Conservation (phyloP, 495 filamentous ascomycete genomes). For the Aspergillus bertholletiae region DNA sequence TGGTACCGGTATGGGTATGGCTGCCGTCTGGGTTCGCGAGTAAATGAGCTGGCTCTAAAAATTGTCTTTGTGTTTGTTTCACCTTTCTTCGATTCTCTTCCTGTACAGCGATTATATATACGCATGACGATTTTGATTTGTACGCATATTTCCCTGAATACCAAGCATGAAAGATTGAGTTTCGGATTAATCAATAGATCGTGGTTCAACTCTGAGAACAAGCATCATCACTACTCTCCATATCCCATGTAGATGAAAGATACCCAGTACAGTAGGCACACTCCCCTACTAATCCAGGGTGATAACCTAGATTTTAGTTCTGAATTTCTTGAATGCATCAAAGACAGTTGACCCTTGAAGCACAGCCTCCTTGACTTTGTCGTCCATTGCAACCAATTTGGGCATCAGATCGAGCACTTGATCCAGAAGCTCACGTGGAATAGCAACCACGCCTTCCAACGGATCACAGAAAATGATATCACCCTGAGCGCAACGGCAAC, state of each 20-base stretch:
- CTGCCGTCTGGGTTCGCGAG: conserved; percentile 88
- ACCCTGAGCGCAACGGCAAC: conserved; percentile 31
- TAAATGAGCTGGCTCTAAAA: conserved; percentile 38
- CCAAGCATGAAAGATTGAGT: not conserved
- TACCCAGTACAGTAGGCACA: not conserved
- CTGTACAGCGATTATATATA: conserved; percentile 33
- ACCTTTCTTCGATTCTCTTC: conserved; percentile 17
- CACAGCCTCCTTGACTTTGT: conserved; percentile 58
- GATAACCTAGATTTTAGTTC: conserved; percentile 13
- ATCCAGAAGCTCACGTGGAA: conserved; percentile 49
- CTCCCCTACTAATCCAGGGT: not conserved
- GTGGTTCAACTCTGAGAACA: not conserved
- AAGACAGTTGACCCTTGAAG: conserved; percentile 50
- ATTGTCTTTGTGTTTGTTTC: conserved; percentile 1
- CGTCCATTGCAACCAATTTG: conserved; percentile 55
- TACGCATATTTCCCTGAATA: not conserved
- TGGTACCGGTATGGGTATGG: conserved; percentile 97
- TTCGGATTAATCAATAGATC: not conserved
- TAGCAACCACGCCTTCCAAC: conserved; percentile 58
- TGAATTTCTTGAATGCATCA: conserved; percentile 53
- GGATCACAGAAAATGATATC: conserved; percentile 64
- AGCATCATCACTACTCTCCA: not conserved
- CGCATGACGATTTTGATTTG: conserved; percentile 3
- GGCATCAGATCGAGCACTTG: conserved; percentile 53
- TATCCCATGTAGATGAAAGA: not conserved